Conservation (phyloP, 495 filamentous ascomycete genomes). For the Talaromyces thailandensis region DNA sequence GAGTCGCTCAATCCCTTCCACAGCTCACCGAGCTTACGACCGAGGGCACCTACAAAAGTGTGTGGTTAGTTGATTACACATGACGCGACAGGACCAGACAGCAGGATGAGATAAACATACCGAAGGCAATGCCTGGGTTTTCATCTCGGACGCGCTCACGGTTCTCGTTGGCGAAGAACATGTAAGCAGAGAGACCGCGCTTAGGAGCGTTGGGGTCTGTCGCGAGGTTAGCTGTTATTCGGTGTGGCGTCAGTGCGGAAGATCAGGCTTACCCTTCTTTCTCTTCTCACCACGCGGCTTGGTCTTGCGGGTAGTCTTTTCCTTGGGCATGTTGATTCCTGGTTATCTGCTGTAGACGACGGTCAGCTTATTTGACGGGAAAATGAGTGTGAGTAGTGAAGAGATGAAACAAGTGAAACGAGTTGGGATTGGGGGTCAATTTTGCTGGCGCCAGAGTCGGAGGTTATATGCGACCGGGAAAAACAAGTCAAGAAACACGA, state of each 20-base stretch:
- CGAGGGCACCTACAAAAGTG: slow-evolving; percentile 70
- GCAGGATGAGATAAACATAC: slow-evolving; percentile 38
- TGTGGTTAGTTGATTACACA: slow-evolving; percentile 9
- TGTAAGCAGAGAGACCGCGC: slow-evolving; percentile 98
- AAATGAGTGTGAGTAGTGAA: slow-evolving; percentile 1
- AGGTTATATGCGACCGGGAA: slow-evolving; percentile 3
- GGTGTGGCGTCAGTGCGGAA: slow-evolving; percentile 1
- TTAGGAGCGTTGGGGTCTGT: slow-evolving; percentile 97
- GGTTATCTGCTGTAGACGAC: neutral
- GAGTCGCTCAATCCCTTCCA: slow-evolving; percentile 93
- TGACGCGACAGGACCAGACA: neutral
- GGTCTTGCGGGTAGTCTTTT: slow-evolving; percentile 50
- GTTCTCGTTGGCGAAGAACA: slow-evolving; percentile 99
- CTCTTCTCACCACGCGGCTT: slow-evolving; percentile 43
- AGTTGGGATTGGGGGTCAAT: neutral
- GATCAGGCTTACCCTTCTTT: slow-evolving; percentile 66
- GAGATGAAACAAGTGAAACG: neutral
- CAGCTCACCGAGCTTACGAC: slow-evolving; percentile 92
- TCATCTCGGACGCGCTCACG: slow-evolving; percentile 96
- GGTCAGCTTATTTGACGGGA: slow-evolving; percentile 10
- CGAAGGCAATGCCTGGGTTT: slow-evolving; percentile 96
- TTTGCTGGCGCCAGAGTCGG: neutral
- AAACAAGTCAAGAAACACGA: slow-evolving; percentile 3
- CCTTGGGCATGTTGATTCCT: slow-evolving; percentile 63
- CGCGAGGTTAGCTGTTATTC: neutral